A percentile compares a stretch with the other conserved stretches of the same genome.
Conservation (phyloP, 129 eudicot genomes). For the Flaveria linearis region DNA sequence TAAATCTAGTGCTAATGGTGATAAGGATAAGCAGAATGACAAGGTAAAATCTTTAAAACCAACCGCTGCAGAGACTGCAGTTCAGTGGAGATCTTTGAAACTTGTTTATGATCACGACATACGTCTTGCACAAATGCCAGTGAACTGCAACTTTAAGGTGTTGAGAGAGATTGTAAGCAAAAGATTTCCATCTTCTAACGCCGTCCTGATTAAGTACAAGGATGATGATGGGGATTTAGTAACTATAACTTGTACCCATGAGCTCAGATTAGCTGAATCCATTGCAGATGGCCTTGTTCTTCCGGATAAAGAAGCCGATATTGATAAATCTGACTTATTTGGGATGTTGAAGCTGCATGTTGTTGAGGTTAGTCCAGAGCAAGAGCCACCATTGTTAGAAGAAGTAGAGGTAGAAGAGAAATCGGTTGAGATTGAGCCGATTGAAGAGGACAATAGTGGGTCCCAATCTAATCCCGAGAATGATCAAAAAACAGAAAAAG, state of each 20-base stretch:
- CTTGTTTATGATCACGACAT: conserved; percentile 95
- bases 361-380: conserved; percentile 90
- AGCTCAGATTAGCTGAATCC: conserved; percentile 82
- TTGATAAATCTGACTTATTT: conserved; percentile 52
- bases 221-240: conserved; percentile 91
- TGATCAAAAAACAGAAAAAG: conserved; percentile 68
- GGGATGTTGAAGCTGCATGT: conserved; percentile 83
- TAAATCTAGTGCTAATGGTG: conserved; percentile 39
- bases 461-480: conserved; percentile 50
- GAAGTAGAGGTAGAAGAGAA: conserved; percentile 84
- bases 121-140: conserved; percentile 92
- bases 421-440: conserved; percentile 52
- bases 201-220: conserved; percentile 76
- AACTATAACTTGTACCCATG: conserved; percentile 79
- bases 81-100: conserved; percentile 68
- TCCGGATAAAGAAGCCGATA: conserved; percentile 56
- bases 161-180: conserved; percentile 76
- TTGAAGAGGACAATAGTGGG: conserved; percentile 57
- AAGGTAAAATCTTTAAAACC: conserved; percentile 27
- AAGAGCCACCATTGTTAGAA: conserved; percentile 79
- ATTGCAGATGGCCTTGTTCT: conserved; percentile 51
- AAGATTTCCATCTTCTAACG: conserved; percentile 74
- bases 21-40: conserved; percentile 52
- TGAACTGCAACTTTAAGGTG: conserved; percentile 63
- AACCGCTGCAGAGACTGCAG: conserved; percentile 34